phyloP scores from a whole-genome alignment of 768 basidiomycete species.

The Hortiboletus flavorubellus region DNA sequence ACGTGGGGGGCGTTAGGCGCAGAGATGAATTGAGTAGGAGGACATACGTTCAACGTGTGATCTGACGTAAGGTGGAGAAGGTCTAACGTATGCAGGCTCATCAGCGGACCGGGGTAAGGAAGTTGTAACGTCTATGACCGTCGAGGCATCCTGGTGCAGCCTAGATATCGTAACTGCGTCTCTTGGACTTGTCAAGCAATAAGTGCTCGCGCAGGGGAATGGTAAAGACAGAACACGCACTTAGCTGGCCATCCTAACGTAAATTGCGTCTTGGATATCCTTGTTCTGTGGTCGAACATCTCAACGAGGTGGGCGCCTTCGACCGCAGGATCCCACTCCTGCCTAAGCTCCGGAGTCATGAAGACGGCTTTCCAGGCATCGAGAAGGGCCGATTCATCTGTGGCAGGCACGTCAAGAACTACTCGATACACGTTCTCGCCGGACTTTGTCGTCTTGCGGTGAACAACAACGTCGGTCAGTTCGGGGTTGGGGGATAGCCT shows the following conservation, averaged over 20 bases:
- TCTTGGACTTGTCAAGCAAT: slow-evolving; percentile 60
- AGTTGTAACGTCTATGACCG: slow-evolving; percentile 87
- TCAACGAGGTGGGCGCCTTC: slow-evolving; percentile 81
- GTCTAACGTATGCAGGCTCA: slow-evolving; percentile 87
- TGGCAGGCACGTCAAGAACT: slow-evolving; percentile 69
- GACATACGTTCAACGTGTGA: slow-evolving; percentile 74
- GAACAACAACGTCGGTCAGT: slow-evolving; percentile 69
- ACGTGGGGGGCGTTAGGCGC: slow-evolving; percentile 4
- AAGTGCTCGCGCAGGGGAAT: slow-evolving; percentile 3
- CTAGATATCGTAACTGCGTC: slow-evolving; percentile 94
- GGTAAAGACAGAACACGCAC: slow-evolving; percentile 52
- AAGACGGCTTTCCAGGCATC: slow-evolving; percentile 82
- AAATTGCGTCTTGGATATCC: slow-evolving; percentile 88
- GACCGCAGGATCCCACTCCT: slow-evolving; percentile 94
- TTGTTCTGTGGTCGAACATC: slow-evolving; percentile 78
- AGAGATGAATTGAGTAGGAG: slow-evolving; percentile 4
- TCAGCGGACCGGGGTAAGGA: slow-evolving; percentile 90
- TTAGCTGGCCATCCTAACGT: slow-evolving; percentile 95
- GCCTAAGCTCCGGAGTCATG: slow-evolving; percentile 80
- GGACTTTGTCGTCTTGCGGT: slow-evolving; percentile 63
- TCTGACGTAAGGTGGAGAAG: slow-evolving; percentile 89
- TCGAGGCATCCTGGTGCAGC: slow-evolving; percentile 74
- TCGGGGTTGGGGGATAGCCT: slow-evolving; percentile 53
- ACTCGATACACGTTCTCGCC: slow-evolving; percentile 82
- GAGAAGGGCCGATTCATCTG: slow-evolving; percentile 54